Base-by-base conservation (phyloP, 352 stramenopile genomes). In the Pythium periplocum region DNA sequence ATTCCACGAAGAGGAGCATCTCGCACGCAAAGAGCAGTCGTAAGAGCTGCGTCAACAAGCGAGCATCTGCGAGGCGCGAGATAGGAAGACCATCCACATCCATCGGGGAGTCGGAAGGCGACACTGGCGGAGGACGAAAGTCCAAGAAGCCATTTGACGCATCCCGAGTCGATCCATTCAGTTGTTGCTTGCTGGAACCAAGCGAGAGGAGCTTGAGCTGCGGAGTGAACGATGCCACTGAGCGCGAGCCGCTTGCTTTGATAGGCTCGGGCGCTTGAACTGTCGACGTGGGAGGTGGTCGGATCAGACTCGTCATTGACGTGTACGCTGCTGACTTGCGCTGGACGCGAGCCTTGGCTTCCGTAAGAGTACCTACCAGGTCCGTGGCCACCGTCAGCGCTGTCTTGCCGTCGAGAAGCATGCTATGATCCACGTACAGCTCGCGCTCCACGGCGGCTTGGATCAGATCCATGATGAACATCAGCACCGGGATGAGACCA, bases 1-100 rank as follows among this genome's bases (percentile, higher is more conserved):
- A 62, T 44, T 62, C 56, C 34, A 51, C 37, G 35, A 59, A 55
- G 38, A 60, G 37, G 34, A 60, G 45, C 45, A 60, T 45, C 17
- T 60, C 53, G 34, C 53, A 53, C 34, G 53, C 26, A 11, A 60
- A 60, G 4, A 64, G 45, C 3, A 55, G 51, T 30, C 55, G 57
- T 17, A 64, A 40, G 4, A 51, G 46, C n/a, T 59, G 51, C 51
- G 51, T 45, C 9, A 64, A 35, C 2, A 62, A 45, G 0, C 55
- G 55, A 2, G 55, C 55, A 9, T 62, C 48, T 44, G 45, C 4
- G 33, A 33, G 43, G 17, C 31, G 51, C 2, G 12, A 8, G n/a
- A 55, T 55, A 55, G 12, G 7, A 42, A 42, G 38, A 12, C 38
- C 38, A 12, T 42, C 38, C 7, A 42, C 17, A 26, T 26, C 17